phyloP scores from a whole-genome alignment of 352 stramenopile species.

The Pythium aquatile region DNA sequence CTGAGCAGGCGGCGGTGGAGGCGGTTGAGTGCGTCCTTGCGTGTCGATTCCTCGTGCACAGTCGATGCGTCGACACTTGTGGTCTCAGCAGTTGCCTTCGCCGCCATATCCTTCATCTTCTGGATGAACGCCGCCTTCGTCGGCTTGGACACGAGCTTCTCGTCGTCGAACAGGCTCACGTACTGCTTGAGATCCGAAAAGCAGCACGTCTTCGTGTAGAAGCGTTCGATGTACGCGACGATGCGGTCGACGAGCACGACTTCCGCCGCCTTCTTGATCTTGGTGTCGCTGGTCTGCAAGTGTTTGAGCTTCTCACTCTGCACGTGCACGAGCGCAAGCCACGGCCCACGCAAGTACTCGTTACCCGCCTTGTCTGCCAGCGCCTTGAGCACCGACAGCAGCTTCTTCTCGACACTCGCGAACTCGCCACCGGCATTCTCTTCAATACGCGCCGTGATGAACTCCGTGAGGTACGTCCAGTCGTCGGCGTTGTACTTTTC shows the following conservation, averaged over 20 bases:
- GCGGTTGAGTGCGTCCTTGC: constrained; percentile 44
- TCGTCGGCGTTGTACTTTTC: constrained; percentile 78
- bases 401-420: constrained; percentile 26
- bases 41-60: constrained; percentile 25
- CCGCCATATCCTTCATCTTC: constrained; percentile 34
- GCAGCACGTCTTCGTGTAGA: constrained; percentile 82
- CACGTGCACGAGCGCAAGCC: constrained; percentile 63
- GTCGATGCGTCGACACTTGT: constrained; percentile 11
- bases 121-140: constrained; percentile 43
- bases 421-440: constrained; percentile 26
- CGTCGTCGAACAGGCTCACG: constrained; percentile 38
- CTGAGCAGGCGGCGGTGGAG: constrained; percentile 60
- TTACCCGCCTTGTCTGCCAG: constrained; percentile 50
- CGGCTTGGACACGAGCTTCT: constrained; percentile 29
- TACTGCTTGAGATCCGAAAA: constrained; percentile 87
- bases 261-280: constrained; percentile 32
- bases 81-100: constrained; percentile 11
- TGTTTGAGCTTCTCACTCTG: constrained; percentile 45
- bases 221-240: constrained; percentile 57
- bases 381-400: constrained; percentile 40
- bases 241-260: constrained; percentile 46
- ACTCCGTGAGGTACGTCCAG: constrained; percentile 77
- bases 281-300: constrained; percentile 19
- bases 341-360: constrained; percentile 58
- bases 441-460: constrained; percentile 52